Conservation (phyloP, 441 rosid genomes). For the Pelargonium hybrid region DNA sequence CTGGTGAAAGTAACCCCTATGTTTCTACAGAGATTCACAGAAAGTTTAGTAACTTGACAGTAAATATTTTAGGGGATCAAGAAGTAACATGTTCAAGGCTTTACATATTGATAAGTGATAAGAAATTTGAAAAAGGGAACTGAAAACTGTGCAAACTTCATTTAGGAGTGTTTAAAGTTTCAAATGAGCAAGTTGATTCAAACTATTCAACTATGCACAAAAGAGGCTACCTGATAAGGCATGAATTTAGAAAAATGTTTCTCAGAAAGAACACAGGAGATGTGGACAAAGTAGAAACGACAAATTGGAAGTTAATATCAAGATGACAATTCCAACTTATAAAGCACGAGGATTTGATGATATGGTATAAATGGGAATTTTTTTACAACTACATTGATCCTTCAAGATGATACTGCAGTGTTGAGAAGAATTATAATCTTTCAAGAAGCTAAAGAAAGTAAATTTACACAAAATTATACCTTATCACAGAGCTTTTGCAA, state of each 20-base stretch:
- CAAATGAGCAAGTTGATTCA: not conserved
- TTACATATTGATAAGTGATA: not conserved
- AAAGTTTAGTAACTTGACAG: not conserved
- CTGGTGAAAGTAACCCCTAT: not conserved
- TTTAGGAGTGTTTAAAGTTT: not conserved
- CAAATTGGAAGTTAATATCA: not conserved
- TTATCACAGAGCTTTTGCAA: slow-evolving; percentile 97
- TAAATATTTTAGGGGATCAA: not conserved
- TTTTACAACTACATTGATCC: not conserved
- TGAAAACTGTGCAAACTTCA: not conserved
- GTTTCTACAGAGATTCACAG: not conserved
- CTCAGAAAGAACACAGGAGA: not conserved
- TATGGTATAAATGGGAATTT: not conserved
- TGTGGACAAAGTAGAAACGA: not conserved
- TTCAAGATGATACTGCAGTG: not conserved
- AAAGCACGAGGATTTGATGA: not conserved
- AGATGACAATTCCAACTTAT: not conserved
- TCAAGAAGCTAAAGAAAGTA: not conserved
- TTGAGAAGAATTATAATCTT: not conserved
- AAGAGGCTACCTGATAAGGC: not conserved
- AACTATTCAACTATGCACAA: not conserved
- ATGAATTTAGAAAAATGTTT: not conserved
- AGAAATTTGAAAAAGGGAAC: not conserved
- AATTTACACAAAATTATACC: slow-evolving; percentile 32
- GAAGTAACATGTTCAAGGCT: not conserved